phyloP scores from a whole-genome alignment of 2,329 filamentous ascomycete species.

The Claviceps africana region DNA sequence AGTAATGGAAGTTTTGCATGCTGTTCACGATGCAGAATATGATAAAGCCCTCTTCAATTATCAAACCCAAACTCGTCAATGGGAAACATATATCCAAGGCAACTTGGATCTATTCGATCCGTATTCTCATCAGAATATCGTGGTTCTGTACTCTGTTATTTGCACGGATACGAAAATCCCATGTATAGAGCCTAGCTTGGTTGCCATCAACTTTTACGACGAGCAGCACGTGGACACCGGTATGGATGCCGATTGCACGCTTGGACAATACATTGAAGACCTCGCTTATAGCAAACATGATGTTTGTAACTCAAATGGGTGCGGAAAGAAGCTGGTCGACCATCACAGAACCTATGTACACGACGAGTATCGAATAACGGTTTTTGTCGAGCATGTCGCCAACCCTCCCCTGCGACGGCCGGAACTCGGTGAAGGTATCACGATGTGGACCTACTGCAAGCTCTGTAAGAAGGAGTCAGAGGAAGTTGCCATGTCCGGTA shows the following conservation, averaged over 20 bases:
- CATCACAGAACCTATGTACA: slow-evolving; percentile 97
- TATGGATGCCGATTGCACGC: slow-evolving; percentile 73
- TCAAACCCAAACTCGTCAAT: slow-evolving; percentile 83
- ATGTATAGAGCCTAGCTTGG: slow-evolving; percentile 79
- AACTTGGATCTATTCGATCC: slow-evolving; percentile 87
- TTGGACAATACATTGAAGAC: slow-evolving; percentile 92
- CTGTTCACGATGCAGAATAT: slow-evolving; percentile 92
- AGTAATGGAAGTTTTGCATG: slow-evolving; percentile 84
- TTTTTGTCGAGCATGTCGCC: slow-evolving; percentile 56
- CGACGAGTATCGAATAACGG: slow-evolving; percentile 81
- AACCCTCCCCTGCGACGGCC: slow-evolving; percentile 27
- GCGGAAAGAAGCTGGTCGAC: slow-evolving; percentile 76
- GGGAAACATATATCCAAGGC: slow-evolving; percentile 87
- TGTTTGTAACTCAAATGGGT: slow-evolving; percentile 71
- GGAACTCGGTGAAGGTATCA: slow-evolving; percentile 50
- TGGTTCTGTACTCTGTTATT: slow-evolving; percentile 83
- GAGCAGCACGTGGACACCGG: slow-evolving; percentile 65
- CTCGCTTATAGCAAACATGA: slow-evolving; percentile 62
- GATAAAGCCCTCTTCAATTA: slow-evolving; percentile 91
- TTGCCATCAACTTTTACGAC: slow-evolving; percentile 86
- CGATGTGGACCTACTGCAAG: slow-evolving; percentile 98
- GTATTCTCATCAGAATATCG: slow-evolving; percentile 90
- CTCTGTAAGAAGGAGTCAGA: slow-evolving; percentile 82
- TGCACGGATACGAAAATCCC: slow-evolving; percentile 90
- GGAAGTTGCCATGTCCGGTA: slow-evolving; percentile 80